Base-by-base conservation (phyloP, 352 stramenopile species). In the Blastocystis sp. region DNA sequence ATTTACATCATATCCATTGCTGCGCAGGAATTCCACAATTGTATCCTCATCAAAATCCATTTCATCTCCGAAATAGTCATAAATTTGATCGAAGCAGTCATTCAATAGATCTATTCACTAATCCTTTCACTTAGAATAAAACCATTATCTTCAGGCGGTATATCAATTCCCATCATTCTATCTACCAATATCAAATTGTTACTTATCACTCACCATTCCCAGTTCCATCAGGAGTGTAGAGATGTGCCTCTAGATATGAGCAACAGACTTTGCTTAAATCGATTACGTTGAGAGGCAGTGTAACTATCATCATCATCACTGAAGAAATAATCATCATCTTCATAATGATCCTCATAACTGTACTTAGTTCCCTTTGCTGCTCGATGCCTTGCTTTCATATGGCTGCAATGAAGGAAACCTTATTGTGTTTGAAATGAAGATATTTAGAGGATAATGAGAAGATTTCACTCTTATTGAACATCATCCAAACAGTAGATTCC, bases 71-170 rank as follows among this genome's bases (percentile, higher is more conserved):
- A 84, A 84, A 42, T 66, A 84, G 53, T 64, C 44, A 27, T 84
- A 53, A 30, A 84, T 84, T 27, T 84, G 73, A 60, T 84, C 73
- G 3, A 84, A 40, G 68, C 73, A 84, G 27, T 84, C 73, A 35
- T 84, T 84, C 54, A 84, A 24, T 15, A 84, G 24, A 27, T 84
- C 73, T 84, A 44, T 13, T n/a, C 22, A 27, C 15, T 84, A 15
- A 66, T 35, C 1, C 35, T 5, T 11, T 35, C 5, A 9, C n/a
- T 53, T 33, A 1, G 5, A 9, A 33, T 40, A 22, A 22, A 54
- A 84, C 73, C 73, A 44, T 84, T 84, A 64, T 84, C 73, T 48
- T 84, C 73, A n/a, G 57, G 42, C 7, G 48, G 73, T 19, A 84
- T 64, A 22, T 35, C 48, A 30, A 24, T 37, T n/a, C 11, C 51